These are phyloP conservation scores for Pneumocystis jirovecii DNA, from an alignment of 1,139 yeast species.

Conservation along the genomic window DNA sequence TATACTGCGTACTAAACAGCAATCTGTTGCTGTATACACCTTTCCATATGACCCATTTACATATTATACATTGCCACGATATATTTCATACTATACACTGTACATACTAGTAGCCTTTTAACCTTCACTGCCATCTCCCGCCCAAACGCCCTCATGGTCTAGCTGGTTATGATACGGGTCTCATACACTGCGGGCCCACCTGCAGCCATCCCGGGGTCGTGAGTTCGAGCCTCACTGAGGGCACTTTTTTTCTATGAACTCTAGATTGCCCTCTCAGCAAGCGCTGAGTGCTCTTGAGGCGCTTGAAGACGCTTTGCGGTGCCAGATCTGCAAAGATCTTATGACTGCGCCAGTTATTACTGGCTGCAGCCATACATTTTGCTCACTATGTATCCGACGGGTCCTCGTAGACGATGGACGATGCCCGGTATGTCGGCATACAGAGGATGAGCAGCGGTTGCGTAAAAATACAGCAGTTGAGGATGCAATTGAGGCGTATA, in stretches of 20 bases:
- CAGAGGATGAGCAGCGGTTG: constrained; percentile 55
- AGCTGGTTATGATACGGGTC: constrained; percentile 10
- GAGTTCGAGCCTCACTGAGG: constrained; percentile 10
- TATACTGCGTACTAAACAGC: too few relatives aligned
- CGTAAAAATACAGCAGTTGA: constrained; percentile 58
- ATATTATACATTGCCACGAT: too few relatives aligned
- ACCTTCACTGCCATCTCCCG: background rate
- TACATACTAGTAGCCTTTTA: too few relatives aligned
- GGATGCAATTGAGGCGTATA: constrained; percentile 49
- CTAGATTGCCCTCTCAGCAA: too few relatives aligned
- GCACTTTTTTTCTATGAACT: constrained; percentile 1
- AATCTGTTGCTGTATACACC: too few relatives aligned
- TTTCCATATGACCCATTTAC: too few relatives aligned
- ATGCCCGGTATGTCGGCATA: constrained; percentile 72
- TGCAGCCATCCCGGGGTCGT: constrained; percentile 8
- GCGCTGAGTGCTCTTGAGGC: too few relatives aligned
- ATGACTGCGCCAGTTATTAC: constrained; percentile 72
- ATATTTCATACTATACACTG: too few relatives aligned
- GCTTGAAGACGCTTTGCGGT: constrained; percentile 58
- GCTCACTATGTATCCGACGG: constrained; percentile 76
- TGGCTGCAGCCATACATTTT: constrained; percentile 78
- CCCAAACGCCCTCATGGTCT: constrained; percentile 10
- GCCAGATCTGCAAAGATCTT: constrained; percentile 85
- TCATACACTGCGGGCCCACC: constrained; percentile 5
- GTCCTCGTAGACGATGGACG: constrained; percentile 42